phyloP scores from a whole-genome alignment of 257 asterid species.

The Ballota nigra region DNA sequence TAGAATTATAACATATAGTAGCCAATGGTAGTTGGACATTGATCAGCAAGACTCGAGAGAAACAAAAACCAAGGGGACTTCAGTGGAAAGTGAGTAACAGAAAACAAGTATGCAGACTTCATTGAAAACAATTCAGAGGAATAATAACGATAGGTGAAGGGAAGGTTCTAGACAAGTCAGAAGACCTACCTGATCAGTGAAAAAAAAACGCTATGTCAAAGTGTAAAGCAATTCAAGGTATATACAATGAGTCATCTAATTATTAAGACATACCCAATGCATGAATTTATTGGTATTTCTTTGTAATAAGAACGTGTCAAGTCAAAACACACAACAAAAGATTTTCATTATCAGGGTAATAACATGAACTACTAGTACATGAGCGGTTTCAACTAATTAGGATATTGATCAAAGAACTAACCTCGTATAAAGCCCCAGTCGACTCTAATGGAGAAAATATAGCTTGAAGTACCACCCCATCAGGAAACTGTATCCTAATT shows the following conservation, averaged over 20 bases:
- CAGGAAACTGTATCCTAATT: slow-evolving; percentile 85
- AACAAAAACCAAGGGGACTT: neutral
- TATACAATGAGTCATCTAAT: neutral
- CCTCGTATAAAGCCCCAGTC: slow-evolving; percentile 78
- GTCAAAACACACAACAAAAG: neutral
- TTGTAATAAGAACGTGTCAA: neutral
- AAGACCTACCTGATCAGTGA: neutral
- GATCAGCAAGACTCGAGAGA: neutral
- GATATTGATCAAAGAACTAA: slow-evolving; percentile 34
- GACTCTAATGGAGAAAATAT: slow-evolving; percentile 71
- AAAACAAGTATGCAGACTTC: neutral
- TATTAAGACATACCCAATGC: neutral
- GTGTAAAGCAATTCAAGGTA: neutral
- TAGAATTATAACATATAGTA: neutral
- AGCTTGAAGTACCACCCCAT: slow-evolving; percentile 91
- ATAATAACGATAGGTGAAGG: neutral
- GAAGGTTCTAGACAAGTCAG: neutral
- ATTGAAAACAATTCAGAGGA: neutral
- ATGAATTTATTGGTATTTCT: neutral
- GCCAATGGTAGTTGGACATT: neutral
- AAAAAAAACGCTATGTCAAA: neutral
- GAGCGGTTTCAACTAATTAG: neutral
- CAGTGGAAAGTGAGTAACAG: neutral
- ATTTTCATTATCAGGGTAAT: neutral
- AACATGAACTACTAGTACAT: neutral